A percentile compares a stretch with the other conserved stretches of the same genome.
These are phyloP conservation scores for Ustilago lituana DNA, from an alignment of 1,284 basidiomycete genomes.

Conservation along the genomic window DNA sequence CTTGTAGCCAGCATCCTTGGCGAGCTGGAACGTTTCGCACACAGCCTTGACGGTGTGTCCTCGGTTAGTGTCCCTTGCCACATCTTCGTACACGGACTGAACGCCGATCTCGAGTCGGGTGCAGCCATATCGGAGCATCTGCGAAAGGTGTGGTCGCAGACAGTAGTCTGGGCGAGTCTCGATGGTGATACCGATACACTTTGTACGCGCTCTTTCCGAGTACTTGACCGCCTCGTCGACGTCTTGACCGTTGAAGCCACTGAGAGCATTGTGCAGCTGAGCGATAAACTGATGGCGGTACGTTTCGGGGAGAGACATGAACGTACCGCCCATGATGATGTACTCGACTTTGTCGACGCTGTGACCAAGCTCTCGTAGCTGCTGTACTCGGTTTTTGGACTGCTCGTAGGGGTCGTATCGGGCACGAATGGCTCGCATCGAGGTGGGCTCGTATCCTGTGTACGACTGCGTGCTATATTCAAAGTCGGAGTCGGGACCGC, in stretches of 20 bases:
- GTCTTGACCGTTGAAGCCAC: slow-evolving; percentile 87
- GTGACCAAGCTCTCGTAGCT: slow-evolving; percentile 92
- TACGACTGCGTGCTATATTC: slow-evolving; percentile 98
- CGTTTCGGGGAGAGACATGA: slow-evolving; percentile 98
- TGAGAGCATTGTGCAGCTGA: slow-evolving; percentile 95
- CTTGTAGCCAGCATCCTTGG: slow-evolving; percentile 99
- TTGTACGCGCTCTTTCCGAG: slow-evolving; percentile 95
- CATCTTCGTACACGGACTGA: slow-evolving; percentile 98
- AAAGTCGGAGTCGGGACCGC: slow-evolving; percentile 98
- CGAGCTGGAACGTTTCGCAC: slow-evolving; percentile 95
- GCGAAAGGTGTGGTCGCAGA: slow-evolving; percentile 92
- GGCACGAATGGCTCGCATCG: slow-evolving; percentile 97
- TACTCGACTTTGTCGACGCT: slow-evolving; percentile 99
- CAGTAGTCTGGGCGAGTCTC: slow-evolving; percentile 99
- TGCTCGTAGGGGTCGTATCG: slow-evolving; percentile 99
- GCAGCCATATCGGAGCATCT: slow-evolving; percentile 99
- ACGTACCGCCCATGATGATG: slow-evolving; percentile 99
- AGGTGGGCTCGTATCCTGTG: slow-evolving; percentile 95
- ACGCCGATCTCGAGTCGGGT: slow-evolving; percentile 98
- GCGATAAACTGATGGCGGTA: slow-evolving; percentile 94
- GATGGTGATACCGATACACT: slow-evolving; percentile 98
- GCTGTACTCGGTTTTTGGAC: slow-evolving; percentile 91
- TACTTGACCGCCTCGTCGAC: slow-evolving; percentile 98
- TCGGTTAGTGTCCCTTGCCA: slow-evolving; percentile 96
- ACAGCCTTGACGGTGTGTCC: slow-evolving; percentile 95